Evolutionary conservation across 164 flowering plant species (phyloP).

Genomic region (Tetrastigma voinierianum): DNA sequence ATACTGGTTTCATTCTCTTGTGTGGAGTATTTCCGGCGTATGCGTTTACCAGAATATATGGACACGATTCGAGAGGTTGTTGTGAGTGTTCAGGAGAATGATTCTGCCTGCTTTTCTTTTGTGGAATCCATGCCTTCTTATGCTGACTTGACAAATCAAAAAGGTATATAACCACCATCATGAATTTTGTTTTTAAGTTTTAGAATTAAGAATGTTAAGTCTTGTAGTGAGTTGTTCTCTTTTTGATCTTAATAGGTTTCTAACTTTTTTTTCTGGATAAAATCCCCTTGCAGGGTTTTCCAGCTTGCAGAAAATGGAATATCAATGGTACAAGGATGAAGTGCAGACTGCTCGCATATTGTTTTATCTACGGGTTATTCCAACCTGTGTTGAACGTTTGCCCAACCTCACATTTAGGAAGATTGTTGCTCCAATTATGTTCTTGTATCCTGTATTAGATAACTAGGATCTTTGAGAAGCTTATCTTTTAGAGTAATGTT

Average conservation of each 20-base stretch:
- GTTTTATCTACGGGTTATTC: slow-evolving; percentile 83
- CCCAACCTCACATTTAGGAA: slow-evolving; percentile 52
- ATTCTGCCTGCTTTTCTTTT: slow-evolving; percentile 59
- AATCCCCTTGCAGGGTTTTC: slow-evolving; percentile 26
- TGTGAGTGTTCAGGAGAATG: slow-evolving; percentile 64
- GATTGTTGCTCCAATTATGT: slow-evolving; percentile 74
- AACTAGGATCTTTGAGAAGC: background rate
- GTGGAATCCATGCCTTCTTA: slow-evolving; percentile 82
- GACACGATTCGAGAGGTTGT: slow-evolving; percentile 72
- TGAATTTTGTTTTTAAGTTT: background rate
- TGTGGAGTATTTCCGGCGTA: slow-evolving; percentile 79
- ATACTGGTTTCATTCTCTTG: slow-evolving; percentile 82
- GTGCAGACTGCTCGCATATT: slow-evolving; percentile 90
- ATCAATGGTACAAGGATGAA: slow-evolving; percentile 76
- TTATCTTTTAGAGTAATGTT: background rate
- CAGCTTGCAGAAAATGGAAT: slow-evolving; percentile 26
- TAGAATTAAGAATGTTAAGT: background rate
- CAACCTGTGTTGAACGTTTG: slow-evolving; percentile 67
- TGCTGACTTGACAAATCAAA: slow-evolving; percentile 49
- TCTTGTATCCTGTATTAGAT: slow-evolving; percentile 78
- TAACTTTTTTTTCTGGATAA: slow-evolving; percentile 4
- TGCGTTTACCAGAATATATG: slow-evolving; percentile 82
- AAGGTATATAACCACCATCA: slow-evolving; percentile 36
- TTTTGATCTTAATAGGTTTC: background rate
- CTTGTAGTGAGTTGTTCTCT: background rate